These are phyloP conservation scores for Fusarium torreyae DNA, from an alignment of 2,329 filamentous ascomycete species.

Conservation along the genomic window DNA sequence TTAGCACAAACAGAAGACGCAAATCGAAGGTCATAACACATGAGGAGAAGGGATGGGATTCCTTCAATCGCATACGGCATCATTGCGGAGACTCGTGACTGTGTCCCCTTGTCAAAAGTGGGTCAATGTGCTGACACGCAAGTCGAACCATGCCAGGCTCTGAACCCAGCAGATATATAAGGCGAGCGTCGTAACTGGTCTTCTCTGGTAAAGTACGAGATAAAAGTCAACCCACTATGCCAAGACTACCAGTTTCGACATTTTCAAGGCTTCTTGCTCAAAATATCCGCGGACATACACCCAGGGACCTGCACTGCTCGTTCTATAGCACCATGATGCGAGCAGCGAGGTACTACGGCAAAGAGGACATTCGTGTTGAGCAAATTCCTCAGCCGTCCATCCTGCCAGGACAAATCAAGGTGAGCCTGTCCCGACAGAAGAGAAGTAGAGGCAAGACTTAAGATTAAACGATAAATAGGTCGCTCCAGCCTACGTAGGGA, in stretches of 20 bases:
- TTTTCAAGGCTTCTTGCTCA: constrained; percentile 9
- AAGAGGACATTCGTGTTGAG: constrained; percentile 69
- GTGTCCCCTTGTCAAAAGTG: constrained; percentile 13
- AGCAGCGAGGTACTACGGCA: constrained; percentile 69
- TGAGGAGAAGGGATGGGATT: background rate
- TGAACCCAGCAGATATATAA: constrained; percentile 32
- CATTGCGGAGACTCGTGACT: constrained; percentile 19
- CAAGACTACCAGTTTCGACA: background rate
- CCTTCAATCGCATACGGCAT: background rate
- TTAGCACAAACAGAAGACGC: background rate
- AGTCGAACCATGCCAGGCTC: constrained; percentile 30
- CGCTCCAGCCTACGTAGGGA: constrained; percentile 61
- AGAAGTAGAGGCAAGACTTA: too few relatives aligned
- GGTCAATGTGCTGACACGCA: constrained; percentile 36
- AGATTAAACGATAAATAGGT: constrained; percentile 28
- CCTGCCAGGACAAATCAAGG: constrained; percentile 64
- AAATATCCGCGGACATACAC: constrained; percentile 1
- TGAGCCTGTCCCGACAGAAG: background rate
- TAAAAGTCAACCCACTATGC: constrained; percentile 1
- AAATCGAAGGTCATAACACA: background rate
- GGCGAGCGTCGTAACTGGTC: background rate
- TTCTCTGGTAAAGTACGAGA: background rate
- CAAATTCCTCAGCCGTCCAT: constrained; percentile 64
- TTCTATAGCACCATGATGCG: constrained; percentile 64
- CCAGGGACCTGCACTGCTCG: constrained; percentile 4